Base-by-base conservation (phyloP, 2,329 filamentous ascomycete genomes). In the Scolecobasidium constrictum region DNA sequence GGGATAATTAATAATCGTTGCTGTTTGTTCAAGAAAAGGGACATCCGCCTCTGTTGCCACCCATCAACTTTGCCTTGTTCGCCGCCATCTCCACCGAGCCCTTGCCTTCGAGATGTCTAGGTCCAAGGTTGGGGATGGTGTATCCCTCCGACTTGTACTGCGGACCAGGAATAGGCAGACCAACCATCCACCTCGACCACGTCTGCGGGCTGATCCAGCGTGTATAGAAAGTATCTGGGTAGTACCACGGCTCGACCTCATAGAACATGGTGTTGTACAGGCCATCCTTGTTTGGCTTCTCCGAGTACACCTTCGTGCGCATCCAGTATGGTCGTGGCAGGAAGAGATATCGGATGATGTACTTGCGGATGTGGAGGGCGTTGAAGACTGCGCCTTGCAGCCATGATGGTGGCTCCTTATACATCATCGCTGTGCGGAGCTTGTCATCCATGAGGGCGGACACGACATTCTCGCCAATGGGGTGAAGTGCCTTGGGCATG, bases 381-480 rank as follows among this genome's bases (percentile, higher is more conserved):
- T 54, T 50, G 28, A 73, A 66, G 6, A 77, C 65, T 16, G 18
- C 5, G 0, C 73, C 36, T 1, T 42, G 43, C 3, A 48, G 23
- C 11, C 57, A 56, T 18, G 62, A 53, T 3, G 54, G 45, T 0
- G 62, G 50, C 0, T 68, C 63, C 2, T 63, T 50, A 1, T 60
- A 81, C 76, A 74, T 60, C 68, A 86, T 85, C 0, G 81, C 76
- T 39, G 68, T 68, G 13, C 81, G 67, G 38, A 85, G 60, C 11
- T 74, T 68, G 18, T 78, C 72, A 18, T 78, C 78, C 71, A 86
- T 75, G 41, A 84, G 59, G 7, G 74, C 71, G 23, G 68, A 66
- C 5, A 81, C 64, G 20, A 72, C 61, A 38, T 77, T 64, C 20
- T 65, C 54, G 1, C 64, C 73, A 4, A 73, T 55, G 0, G 67